These are phyloP conservation scores for Fusarium beomiforme DNA, from an alignment of 2,329 filamentous ascomycete species.

Conservation along the genomic window DNA sequence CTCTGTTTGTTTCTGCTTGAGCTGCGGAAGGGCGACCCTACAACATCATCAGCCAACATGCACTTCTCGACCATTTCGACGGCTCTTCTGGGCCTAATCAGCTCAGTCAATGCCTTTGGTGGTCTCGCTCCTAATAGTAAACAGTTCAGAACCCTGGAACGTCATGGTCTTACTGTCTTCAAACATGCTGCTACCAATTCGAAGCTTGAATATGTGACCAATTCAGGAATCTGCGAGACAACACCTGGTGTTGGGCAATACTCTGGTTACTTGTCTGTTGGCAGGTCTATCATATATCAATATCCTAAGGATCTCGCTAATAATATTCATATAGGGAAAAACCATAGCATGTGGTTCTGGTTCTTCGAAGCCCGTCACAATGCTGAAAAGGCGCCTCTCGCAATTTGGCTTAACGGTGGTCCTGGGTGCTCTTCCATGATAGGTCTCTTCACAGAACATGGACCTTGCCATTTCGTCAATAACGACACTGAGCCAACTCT, in stretches of 20 bases:
- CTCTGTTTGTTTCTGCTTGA: background rate
- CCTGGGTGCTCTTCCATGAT: constrained; percentile 48
- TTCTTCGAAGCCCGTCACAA: constrained; percentile 59
- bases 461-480: constrained; percentile 75
- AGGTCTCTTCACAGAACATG: constrained; percentile 72
- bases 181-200: constrained; percentile 32
- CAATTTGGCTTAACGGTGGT: constrained; percentile 63
- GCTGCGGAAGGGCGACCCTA: background rate
- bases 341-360: constrained; percentile 55
- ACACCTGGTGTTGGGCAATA: constrained; percentile 70
- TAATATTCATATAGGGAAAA: constrained; percentile 17
- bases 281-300: constrained; percentile 43
- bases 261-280: constrained; percentile 71
- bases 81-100: constrained; percentile 27
- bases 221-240: constrained; percentile 63
- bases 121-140: constrained; percentile 32
- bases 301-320: constrained; percentile 35
- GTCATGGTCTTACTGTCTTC: constrained; percentile 23
- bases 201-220: constrained; percentile 39
- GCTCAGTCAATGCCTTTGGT: constrained; percentile 25
- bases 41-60: constrained; percentile 21
- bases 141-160: constrained; percentile 27
- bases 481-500: constrained; percentile 46
- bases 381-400: constrained; percentile 54
- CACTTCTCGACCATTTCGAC: constrained; percentile 29